A percentile compares a stretch with the other conserved stretches of the same genome.
phyloP scores from a whole-genome alignment of 2,329 filamentous ascomycete genomes.

The Bipolaris sorokiniana region DNA sequence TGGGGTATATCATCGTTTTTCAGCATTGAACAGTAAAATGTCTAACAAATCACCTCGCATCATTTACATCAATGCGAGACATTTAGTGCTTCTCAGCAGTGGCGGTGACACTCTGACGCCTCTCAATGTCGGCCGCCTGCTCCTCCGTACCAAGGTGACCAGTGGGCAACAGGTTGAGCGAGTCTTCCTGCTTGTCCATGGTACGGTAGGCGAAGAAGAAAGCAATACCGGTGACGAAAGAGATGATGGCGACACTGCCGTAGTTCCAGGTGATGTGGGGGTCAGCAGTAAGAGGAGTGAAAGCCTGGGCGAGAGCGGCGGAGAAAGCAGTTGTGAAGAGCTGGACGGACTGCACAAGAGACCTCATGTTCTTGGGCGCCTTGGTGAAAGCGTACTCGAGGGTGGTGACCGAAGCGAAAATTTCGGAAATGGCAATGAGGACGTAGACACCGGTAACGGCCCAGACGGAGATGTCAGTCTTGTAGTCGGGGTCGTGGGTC shows the following conservation, averaged over 20 bases:
- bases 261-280: conserved; percentile 46
- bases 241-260: conserved; percentile 44
- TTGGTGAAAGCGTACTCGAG: conserved; percentile 78
- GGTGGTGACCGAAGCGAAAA: conserved; percentile 70
- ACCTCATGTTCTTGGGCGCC: conserved; percentile 68
- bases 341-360: conserved; percentile 45
- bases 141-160: conserved; percentile 41
- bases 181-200: conserved; percentile 46
- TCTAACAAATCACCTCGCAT: not conserved
- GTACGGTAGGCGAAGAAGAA: conserved; percentile 44
- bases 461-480: conserved; percentile 59
- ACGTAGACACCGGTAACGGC: conserved; percentile 59
- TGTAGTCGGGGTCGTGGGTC: conserved; percentile 46
- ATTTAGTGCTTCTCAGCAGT: conserved; percentile 24
- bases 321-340: conserved; percentile 48
- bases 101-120: conserved; percentile 25
- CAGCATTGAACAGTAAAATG: conserved; percentile 3
- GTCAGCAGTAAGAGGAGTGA: conserved; percentile 36
- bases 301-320: conserved; percentile 39
- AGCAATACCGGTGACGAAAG: conserved; percentile 40
- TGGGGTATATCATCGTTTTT: conserved; percentile 8
- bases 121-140: conserved; percentile 42
- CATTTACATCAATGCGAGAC: not conserved
- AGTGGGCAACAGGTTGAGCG: conserved; percentile 48
- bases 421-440: conserved; percentile 65